Base-by-base conservation (phyloP, 805 yeast genomes). In the Schizosaccharomyces octosporus region DNA sequence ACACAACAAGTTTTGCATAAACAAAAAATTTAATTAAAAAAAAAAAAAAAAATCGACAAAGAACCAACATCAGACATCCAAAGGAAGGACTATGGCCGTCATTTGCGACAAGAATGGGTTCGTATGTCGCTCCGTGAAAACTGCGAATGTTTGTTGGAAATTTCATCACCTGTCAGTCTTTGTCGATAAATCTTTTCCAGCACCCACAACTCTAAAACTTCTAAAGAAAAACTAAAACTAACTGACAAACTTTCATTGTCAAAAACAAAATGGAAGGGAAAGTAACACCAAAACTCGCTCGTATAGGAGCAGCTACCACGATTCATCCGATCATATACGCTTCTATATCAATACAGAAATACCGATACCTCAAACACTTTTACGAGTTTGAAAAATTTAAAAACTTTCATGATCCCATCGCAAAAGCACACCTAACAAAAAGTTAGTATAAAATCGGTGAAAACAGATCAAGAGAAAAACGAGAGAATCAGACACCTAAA, bases 51-150 rank as follows among this genome's bases (percentile, higher is more conserved):
- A 45, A 45, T 45, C 27, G 21, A 24, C 51, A 51, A 51, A 29
- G 1, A 51, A 6, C 27, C 13, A 51, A 29, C 57, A 51, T 51
- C 57, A 51, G 57, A 51, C 57, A 51, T 51, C 57, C 57, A 51
- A 51, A 51, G 57, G 57, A 51, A 51, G 57, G 57, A 51, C 57
- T 51, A 29, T 45, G 57, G 36, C 31, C 57, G 57, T 24, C 57
- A 51, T 51, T 17, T 51, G 36, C 57, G 57, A 29, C 57, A 24
- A 51, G 36, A 51, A 6, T 51, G 57, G 57, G 57, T 51, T 51
- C 57, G 31, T 51, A 51, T 51, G 57, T 29, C 57, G 57, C 31
- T 51, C 57, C 57, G 57, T 21, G 57, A 29, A 51, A 51, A 51
- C 57, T 51, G 57, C 57, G 57, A 51, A 51, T 51, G 57, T 51